Evolutionary conservation across 2,329 filamentous ascomycete species (phyloP).

Genomic region (Fusarium multiceps): DNA sequence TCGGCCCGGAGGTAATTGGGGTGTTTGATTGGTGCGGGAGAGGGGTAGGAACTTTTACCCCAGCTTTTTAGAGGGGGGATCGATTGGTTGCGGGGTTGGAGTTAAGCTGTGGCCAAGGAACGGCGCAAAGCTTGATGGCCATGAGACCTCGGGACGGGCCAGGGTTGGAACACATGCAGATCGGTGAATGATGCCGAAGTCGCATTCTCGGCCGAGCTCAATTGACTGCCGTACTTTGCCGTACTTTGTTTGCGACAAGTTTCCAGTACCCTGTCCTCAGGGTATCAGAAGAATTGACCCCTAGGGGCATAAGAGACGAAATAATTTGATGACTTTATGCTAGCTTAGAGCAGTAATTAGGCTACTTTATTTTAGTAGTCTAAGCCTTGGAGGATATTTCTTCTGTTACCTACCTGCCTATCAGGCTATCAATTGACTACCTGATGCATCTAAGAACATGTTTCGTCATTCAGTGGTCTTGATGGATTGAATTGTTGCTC

Average conservation of each 20-base stretch:
- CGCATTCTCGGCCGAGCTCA: neutral
- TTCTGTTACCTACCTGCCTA: no score
- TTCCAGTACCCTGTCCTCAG: neutral
- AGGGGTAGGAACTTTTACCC: conserved; percentile 1
- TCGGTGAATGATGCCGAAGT: neutral
- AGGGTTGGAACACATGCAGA: neutral
- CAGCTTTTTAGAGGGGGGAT: neutral
- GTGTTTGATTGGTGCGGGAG: conserved; percentile 33
- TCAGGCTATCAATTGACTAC: no score
- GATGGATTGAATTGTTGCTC: no score
- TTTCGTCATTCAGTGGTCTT: no score
- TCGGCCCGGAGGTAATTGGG: conserved; percentile 24
- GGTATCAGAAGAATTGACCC: no score
- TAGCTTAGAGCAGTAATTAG: no score
- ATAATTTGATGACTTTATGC: no score
- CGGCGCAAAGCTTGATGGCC: conserved; percentile 26
- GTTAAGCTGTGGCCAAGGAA: neutral
- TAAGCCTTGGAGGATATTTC: no score
- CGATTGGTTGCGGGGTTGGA: conserved; percentile 18
- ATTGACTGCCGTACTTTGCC: neutral
- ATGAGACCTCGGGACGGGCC: conserved; percentile 14
- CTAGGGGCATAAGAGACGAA: no score
- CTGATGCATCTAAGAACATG: no score
- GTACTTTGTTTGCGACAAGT: neutral
- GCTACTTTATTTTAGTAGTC: no score